A percentile compares a stretch with the other conserved stretches of the same genome.
These are phyloP conservation scores for Amaranthus cruentus DNA, from an alignment of 148 eudicot genomes.

Conservation along the genomic window DNA sequence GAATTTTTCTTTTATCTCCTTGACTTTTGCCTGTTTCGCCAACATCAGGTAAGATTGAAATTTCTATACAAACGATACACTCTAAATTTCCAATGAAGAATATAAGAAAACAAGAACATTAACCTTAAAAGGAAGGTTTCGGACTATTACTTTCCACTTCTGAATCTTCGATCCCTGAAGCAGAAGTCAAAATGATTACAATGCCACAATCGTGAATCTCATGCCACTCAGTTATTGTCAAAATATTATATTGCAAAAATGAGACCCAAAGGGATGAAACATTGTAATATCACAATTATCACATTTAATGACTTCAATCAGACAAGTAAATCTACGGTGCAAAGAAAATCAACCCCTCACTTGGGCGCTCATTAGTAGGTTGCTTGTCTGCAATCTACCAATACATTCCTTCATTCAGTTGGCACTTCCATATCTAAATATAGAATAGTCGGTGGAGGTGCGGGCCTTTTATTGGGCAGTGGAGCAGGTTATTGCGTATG, in stretches of 20 bases:
- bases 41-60: neutral
- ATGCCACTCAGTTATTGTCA: neutral
- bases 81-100: neutral
- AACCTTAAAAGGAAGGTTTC: slow-evolving; percentile 95
- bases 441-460: too few relatives aligned
- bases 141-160: slow-evolving; percentile 89
- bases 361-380: neutral
- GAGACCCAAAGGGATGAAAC: neutral
- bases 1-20: slow-evolving; percentile 68
- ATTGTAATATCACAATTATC: neutral
- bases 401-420: neutral
- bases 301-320: neutral
- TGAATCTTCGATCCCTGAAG: slow-evolving; percentile 86
- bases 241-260: neutral
- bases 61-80: neutral
- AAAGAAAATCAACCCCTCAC: neutral
- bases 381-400: neutral
- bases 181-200: slow-evolving; percentile 17
- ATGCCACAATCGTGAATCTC: neutral
- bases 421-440: neutral
- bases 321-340: neutral
- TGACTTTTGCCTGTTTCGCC: slow-evolving; percentile 51
- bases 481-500: too few relatives aligned
- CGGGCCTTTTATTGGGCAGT: too few relatives aligned
- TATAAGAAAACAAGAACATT: slow-evolving; percentile 1